Base-by-base conservation (phyloP, 2,329 filamentous ascomycete genomes). In the Calonectria crousiana region DNA sequence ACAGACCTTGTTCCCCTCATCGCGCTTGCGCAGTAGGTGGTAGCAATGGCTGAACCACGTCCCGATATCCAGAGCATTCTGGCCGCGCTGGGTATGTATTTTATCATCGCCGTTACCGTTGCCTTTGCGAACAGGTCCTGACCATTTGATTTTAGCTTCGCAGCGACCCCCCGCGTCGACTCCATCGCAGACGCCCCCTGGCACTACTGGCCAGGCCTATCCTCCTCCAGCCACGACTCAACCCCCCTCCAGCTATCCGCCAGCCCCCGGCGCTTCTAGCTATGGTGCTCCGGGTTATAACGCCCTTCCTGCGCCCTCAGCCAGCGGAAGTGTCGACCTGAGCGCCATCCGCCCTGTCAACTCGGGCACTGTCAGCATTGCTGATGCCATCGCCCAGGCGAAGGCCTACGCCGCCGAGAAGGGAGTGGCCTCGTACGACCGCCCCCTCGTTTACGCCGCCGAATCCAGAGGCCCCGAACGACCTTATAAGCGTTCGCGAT, bases 341-440 rank as follows among this genome's bases (percentile, higher is more conserved):
- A 96, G 93, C 85, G 90, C 91, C 70, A 95, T 97, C 82, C 94
- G 94, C 80, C 95, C 95, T 6, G 90, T 93, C 70, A 95, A 90
- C 82, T 94, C 94, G 36, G 95, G 95, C 73, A 95, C 93, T 26
- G 93, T 97, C 79, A 96, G 93, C 84, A 93, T 98, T 77, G 91
- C 93, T 73, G 95, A 97, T 83, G 94, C 95, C 64, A 93, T 98
- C 79, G 94, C 95, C 49, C 95, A 95, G 83, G 95, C 95, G 60
- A 94, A 94, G 83, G 94, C 93, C 52, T 95, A 94, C 84, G 95
- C 95, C 51, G 92, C 94, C 36, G 93, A 96, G 83, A 94, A 95
- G 82, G 95, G 94, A 74, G 88, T 95, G 41, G 86, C 89, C 47
- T 88, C 89, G 20, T 93, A 93, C 83, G 91, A 93, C 65, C 88